Conservation (phyloP, 257 asterid genomes). For the Solanum corneliomulleri region DNA sequence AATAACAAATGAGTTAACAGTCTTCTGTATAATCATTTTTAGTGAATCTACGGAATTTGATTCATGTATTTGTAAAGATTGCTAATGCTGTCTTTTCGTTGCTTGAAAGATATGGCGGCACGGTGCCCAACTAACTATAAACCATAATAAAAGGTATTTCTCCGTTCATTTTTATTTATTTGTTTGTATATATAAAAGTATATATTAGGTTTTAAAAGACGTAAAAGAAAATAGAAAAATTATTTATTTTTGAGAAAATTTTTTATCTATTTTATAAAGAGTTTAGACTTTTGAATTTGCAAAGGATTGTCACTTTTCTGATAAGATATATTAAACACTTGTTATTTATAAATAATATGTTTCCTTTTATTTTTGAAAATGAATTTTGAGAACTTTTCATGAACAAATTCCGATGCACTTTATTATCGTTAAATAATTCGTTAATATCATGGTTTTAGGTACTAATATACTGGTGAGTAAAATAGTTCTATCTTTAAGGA, state of each 20-base stretch:
- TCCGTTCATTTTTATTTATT: too few species aligned
- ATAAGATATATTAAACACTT: too few species aligned
- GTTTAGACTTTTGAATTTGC: too few species aligned
- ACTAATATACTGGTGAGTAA: too few species aligned
- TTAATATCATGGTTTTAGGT: too few species aligned
- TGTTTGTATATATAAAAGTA: rapidly evolving
- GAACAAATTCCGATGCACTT: too few species aligned
- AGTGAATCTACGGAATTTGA: neutral
- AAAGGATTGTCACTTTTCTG: too few species aligned
- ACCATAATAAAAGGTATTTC: rapidly evolving
- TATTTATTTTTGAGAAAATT: too few species aligned
- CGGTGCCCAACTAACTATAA: neutral
- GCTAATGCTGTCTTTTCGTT: neutral
- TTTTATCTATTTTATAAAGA: too few species aligned
- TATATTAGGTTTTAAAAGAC: rapidly evolving
- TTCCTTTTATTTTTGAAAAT: too few species aligned
- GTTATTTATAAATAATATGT: too few species aligned
- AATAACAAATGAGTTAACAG: neutral
- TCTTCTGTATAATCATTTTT: neutral
- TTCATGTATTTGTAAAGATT: neutral
- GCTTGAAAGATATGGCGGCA: neutral
- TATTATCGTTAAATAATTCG: too few species aligned
- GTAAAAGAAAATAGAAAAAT: neutral
- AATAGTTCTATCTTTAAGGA: rapidly evolving
- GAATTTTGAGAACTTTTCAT: neutral